These are phyloP conservation scores for Vachellia pachyceras DNA, from an alignment of 306 rosid species.

Conservation along the genomic window DNA sequence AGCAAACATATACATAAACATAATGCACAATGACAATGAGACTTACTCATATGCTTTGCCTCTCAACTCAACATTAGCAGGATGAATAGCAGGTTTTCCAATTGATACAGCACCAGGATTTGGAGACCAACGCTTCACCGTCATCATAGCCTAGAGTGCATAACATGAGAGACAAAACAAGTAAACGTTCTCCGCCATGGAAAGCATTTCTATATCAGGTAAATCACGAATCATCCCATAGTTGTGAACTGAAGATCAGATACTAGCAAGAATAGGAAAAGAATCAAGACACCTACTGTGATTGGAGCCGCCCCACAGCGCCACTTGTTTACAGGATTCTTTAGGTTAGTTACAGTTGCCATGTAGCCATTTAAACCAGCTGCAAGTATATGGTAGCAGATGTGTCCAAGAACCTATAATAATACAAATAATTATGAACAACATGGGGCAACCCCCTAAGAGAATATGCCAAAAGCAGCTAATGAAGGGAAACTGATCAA, in stretches of 20 bases:
- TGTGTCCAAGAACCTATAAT: constrained; percentile 72
- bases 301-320: constrained; percentile 83
- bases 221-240: neutral
- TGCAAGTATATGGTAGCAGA: constrained; percentile 90
- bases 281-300: constrained; percentile 46
- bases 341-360: constrained; percentile 74
- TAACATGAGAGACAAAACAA: constrained; percentile 23
- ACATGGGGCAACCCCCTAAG: neutral
- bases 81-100: constrained; percentile 97
- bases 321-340: constrained; percentile 74
- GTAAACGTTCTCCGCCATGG: constrained; percentile 13
- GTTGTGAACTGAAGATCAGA: constrained; percentile 4
- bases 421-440: neutral
- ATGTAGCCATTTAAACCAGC: constrained; percentile 76
- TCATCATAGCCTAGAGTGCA: constrained; percentile 84
- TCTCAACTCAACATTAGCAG: constrained; percentile 93
- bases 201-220: constrained; percentile 13
- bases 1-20: constrained; percentile 8
- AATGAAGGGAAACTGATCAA: constrained; percentile 31
- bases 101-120: constrained; percentile 75
- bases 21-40: neutral
- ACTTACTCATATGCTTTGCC: constrained; percentile 98
- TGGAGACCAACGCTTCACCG: constrained; percentile 93
- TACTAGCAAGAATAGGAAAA: constrained; percentile 9
- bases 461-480: constrained; percentile 22